Base-by-base conservation (phyloP, 331 rosid species). In the Quercus phellos region DNA sequence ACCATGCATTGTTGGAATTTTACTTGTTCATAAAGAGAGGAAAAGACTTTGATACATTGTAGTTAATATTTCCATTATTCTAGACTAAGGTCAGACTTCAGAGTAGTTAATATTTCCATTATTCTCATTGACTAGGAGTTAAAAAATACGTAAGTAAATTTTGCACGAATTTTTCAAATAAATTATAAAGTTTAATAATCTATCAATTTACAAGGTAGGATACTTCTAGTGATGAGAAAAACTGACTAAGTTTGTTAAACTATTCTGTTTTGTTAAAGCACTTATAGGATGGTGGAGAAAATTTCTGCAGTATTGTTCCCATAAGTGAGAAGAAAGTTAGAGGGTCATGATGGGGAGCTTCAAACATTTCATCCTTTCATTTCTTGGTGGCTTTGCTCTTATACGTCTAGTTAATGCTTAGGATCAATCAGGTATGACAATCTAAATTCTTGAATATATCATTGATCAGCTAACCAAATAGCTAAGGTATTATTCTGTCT, bases 371-470 rank as follows among this genome's bases (percentile, higher is more conserved):
- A 67, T n/a, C 16, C 51, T 22, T 46, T 6, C 46, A 42, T 14
- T 81, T 17, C 51, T 81, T 55, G 83, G 56, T 51, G 56, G 74
- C 61, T 46, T 66, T 22, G 34, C 60, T 70, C 69, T 81, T 66
- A 16, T 32, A 22, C 11, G 77, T 30, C 66, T 75, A 59, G 84
- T 75, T 80, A 72, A 67, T 22, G 27, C 69, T 32, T 53, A 77
- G 53, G 38, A 72, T 14, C 71, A 69, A 34, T 38, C 74, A 8
- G 72, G 75, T 7, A 21, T n/a, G 12, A n/a, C 5, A 4, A 53
- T 53, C 26, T 55, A 55, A 53, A 14, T 12, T 51, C 17, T 14
- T 53, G 8, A 17, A 6, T 53, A 14, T 53, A 19, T 18, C 2
- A 14, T 5, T 16, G 58, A 34, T 34, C 7, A 19, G 3, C 58